These are phyloP conservation scores for Brassica napus DNA, from an alignment of 345 rosid species.

Conservation along the genomic window DNA sequence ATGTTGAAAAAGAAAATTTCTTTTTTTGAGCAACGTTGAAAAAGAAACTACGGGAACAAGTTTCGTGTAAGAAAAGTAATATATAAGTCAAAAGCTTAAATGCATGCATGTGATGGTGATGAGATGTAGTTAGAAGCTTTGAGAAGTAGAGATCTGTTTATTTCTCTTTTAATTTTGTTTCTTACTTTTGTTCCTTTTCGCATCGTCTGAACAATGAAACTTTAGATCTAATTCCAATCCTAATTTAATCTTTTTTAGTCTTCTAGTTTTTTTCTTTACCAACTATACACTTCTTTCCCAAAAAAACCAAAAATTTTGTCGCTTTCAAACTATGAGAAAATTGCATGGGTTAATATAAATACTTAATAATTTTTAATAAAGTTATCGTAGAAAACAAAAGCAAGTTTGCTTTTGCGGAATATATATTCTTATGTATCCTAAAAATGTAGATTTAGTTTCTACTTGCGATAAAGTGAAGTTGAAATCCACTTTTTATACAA, in stretches of 20 bases:
- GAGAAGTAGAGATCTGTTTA: conserved; percentile 22
- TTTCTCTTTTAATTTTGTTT: conserved; percentile 17
- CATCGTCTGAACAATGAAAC: conserved; percentile 32
- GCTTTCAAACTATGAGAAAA: conserved; percentile 16
- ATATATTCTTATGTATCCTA: not conserved
- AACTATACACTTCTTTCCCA: conserved; percentile 1
- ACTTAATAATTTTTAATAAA: too few species aligned
- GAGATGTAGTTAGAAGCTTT: conserved; percentile 28
- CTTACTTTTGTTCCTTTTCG: not conserved
- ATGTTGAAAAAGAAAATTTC: conserved; percentile 9
- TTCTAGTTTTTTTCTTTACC: not conserved
- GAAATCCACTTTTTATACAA: conserved; percentile 1
- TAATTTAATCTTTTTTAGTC: not conserved
- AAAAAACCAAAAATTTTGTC: conserved; percentile 3
- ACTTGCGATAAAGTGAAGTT: conserved; percentile 13
- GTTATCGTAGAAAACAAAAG: not conserved
- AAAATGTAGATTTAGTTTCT: conserved; percentile 17
- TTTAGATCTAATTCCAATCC: conserved; percentile 25
- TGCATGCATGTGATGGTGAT: conserved; percentile 43
- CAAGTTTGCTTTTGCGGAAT: not conserved
- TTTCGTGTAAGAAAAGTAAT: not conserved
- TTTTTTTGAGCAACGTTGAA: too few species aligned
- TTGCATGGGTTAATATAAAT: not conserved
- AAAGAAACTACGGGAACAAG: conserved; percentile 26
- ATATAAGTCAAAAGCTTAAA: conserved; percentile 40